A percentile compares a stretch with the other conserved stretches of the same genome.
These are phyloP conservation scores for Tylopilus sp. DNA, from an alignment of 768 basidiomycete species.

Conservation along the genomic window DNA sequence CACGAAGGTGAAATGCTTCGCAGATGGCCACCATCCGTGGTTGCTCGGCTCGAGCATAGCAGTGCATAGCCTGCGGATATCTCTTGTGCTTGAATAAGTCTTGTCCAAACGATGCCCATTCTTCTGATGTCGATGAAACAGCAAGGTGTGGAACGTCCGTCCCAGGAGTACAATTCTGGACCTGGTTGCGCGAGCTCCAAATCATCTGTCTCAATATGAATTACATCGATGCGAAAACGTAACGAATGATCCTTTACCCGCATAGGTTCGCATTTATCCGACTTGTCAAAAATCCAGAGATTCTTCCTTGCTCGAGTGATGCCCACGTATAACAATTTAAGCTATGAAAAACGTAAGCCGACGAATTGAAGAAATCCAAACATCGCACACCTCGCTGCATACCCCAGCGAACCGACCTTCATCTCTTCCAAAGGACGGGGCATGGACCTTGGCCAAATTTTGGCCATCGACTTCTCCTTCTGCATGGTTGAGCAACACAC, in stretches of 20 bases:
- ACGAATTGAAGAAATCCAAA: background rate
- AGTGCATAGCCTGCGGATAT: constrained; percentile 53
- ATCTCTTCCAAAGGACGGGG: constrained; percentile 45
- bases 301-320: constrained; percentile 68
- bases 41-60: constrained; percentile 47
- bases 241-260: constrained; percentile 32
- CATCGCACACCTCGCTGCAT: constrained; percentile 49
- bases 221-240: background rate
- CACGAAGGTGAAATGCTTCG: constrained; percentile 51
- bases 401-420: constrained; percentile 48
- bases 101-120: constrained; percentile 42
- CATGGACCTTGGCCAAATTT: constrained; percentile 18
- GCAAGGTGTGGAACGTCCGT: constrained; percentile 53
- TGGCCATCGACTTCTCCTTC: constrained; percentile 19
- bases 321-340: constrained; percentile 69
- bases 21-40: constrained; percentile 30
- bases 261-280: constrained; percentile 54
- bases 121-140: constrained; percentile 45
- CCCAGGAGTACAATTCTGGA: constrained; percentile 48
- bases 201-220: constrained; percentile 36
- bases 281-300: constrained; percentile 66
- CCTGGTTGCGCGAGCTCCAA: constrained; percentile 45
- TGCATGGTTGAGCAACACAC: constrained; percentile 47
- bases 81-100: constrained; percentile 36
- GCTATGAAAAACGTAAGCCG: constrained; percentile 32